A percentile compares a stretch with the other conserved stretches of the same genome.
Evolutionary conservation across 2,329 filamentous ascomycete genomes (phyloP).

Genomic region (Fusarium sp.): DNA sequence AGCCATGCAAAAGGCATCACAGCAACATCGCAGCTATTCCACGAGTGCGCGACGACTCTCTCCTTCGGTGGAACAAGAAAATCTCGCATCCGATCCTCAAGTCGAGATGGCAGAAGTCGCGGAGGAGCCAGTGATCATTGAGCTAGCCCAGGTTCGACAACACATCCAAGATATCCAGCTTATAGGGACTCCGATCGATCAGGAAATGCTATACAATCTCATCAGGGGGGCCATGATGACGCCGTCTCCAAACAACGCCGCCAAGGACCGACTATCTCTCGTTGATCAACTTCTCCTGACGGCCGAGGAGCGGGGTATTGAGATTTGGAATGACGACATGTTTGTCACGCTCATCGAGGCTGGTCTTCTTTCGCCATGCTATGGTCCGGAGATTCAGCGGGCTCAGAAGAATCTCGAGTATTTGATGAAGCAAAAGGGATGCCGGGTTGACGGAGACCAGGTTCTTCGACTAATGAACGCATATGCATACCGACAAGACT

Average conservation of each 20-base stretch:
- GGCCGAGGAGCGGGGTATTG: constrained; percentile 59
- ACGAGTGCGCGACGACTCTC: constrained; percentile 46
- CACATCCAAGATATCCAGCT: constrained; percentile 56
- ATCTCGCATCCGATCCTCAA: not conserved
- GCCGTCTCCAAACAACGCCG: constrained; percentile 34
- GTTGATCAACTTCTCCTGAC: constrained; percentile 59
- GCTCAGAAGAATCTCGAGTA: constrained; percentile 60
- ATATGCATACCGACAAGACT: constrained; percentile 62
- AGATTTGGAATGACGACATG: constrained; percentile 59
- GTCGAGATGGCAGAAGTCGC: not conserved
- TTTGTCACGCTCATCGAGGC: constrained; percentile 62
- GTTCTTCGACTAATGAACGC: constrained; percentile 58
- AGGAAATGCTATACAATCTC: constrained; percentile 52
- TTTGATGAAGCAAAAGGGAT: constrained; percentile 54
- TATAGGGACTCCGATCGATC: constrained; percentile 51
- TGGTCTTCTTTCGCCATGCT: constrained; percentile 49
- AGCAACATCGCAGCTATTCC: constrained; percentile 52
- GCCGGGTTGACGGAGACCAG: constrained; percentile 55
- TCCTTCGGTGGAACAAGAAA: constrained; percentile 1
- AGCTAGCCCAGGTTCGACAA: constrained; percentile 40
- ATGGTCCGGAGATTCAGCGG: constrained; percentile 50
- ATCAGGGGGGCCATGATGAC: constrained; percentile 54
- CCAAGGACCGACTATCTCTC: constrained; percentile 51
- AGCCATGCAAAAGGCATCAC: constrained; percentile 50
- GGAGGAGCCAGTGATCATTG: not conserved